Evolutionary conservation across 2,329 filamentous ascomycete genomes (phyloP).

Genomic region (Sordariomycetes sp.): DNA sequence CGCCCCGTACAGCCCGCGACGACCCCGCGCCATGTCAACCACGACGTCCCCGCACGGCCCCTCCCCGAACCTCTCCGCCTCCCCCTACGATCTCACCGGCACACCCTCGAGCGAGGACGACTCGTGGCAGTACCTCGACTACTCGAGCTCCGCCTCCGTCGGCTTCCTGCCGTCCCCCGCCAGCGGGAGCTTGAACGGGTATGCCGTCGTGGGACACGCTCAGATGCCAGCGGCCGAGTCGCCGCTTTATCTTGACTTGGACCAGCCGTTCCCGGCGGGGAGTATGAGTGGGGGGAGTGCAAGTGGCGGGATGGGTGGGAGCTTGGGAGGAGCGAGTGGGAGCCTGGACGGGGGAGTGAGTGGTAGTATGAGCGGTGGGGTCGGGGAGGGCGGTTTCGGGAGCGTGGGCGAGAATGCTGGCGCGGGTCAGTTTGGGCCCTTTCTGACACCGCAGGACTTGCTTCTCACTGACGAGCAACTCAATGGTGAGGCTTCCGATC

Average conservation of each 20-base stretch:
- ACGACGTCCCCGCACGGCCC: slow-evolving; percentile 20
- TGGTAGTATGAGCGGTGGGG: background rate
- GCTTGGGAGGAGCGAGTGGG: background rate
- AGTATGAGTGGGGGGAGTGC: background rate
- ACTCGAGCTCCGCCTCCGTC: slow-evolving; percentile 22
- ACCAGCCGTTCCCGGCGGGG: slow-evolving; percentile 16
- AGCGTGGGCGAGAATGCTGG: background rate
- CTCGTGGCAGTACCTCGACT: slow-evolving; percentile 29
- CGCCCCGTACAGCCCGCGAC: background rate
- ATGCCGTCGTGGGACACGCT: slow-evolving; percentile 28
- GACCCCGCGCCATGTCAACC: background rate
- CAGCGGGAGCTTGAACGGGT: slow-evolving; percentile 36
- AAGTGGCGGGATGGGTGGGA: background rate
- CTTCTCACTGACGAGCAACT: slow-evolving; percentile 22
- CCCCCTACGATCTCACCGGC: slow-evolving; percentile 22
- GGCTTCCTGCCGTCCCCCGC: slow-evolving; percentile 36
- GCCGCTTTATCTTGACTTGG: slow-evolving; percentile 29
- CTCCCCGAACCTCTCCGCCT: slow-evolving; percentile 12
- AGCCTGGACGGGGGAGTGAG: background rate
- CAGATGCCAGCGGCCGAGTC: slow-evolving; percentile 13
- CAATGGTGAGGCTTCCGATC: slow-evolving; percentile 13
- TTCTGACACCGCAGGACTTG: slow-evolving; percentile 22
- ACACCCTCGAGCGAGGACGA: slow-evolving; percentile 22
- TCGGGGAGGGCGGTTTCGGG: background rate
- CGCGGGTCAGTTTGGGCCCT: background rate